Conservation (phyloP, 305 asterid species). For the Fraxinus paxiana region DNA sequence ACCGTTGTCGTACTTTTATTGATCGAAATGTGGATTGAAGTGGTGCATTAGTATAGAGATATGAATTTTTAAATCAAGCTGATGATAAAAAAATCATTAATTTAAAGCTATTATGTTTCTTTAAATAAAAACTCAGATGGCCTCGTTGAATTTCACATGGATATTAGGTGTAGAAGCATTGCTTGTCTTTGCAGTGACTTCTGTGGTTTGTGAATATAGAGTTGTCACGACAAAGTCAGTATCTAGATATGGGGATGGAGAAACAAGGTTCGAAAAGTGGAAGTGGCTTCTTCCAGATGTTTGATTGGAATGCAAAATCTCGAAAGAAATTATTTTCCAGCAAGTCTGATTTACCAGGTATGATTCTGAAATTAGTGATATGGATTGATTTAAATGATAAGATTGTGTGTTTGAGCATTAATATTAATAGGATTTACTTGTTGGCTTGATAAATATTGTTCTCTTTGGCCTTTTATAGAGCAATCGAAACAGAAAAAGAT, state of each 20-base stretch:
- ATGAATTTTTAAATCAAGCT: background rate
- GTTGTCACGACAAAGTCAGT: constrained; percentile 15
- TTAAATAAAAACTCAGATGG: background rate
- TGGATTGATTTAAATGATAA: background rate
- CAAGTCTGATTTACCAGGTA: constrained; percentile 66
- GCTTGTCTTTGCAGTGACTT: constrained; percentile 1
- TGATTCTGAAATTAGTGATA: background rate
- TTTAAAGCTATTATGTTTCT: background rate
- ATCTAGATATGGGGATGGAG: constrained; percentile 54
- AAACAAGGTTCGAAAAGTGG: constrained; percentile 60
- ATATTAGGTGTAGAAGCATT: background rate
- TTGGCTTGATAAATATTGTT: background rate
- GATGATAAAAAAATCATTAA: background rate
- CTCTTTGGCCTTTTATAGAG: constrained; percentile 37
- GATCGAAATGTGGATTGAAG: background rate
- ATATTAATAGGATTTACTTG: background rate
- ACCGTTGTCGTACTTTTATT: background rate
- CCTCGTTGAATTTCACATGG: constrained; percentile 13
- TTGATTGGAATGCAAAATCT: constrained; percentile 90
- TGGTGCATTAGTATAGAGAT: background rate
- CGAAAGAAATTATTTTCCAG: constrained; percentile 73
- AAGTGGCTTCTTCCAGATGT: constrained; percentile 73
- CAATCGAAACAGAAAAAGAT: constrained; percentile 69
- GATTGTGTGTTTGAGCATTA: background rate
- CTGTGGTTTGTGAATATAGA: constrained; percentile 14